Evolutionary conservation across 192 early-diverging fungal species (phyloP), one percentile per base, ranked within the genome.

Genomic region (Jimgerdemannia flammicorona): DNA sequence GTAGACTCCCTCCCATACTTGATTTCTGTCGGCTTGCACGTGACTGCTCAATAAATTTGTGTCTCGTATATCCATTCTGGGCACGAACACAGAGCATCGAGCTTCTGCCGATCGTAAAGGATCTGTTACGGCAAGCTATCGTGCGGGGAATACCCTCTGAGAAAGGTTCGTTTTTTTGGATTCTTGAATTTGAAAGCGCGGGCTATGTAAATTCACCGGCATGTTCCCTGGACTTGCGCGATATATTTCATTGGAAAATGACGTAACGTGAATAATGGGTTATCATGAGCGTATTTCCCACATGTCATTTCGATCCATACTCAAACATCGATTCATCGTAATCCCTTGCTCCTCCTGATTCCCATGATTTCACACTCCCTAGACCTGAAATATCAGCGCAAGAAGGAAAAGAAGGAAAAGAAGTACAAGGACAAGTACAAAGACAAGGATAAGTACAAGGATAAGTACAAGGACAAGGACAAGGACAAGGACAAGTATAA

Each of bases 61-160:
- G 19, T 40, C 17, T 18, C 39, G 8, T 63, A 40, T 39, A 29
- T 10, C 64, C 44, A 69, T 18, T n/a, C 40, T 4, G 43, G n/a
- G 29, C 11, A 11, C 59, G 64, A 49, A 40, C 42, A 67, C 10
- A 87, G 85, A 78, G 70, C 44, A 84, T 87, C 42, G 73, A 75
- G 39, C 44, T 87, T 11, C 70, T 87, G 29, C 86, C 86, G 3
- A 63, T 87, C 44, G 86, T 87, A 0, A 87, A 84, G 71, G 86
- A 87, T 64, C 75, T 87, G 4, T 77, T 87, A 64, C 82, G 80
- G 59, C 70, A 77, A 0, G 79, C 86, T 17, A 72, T 87, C n/a
- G 74, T 80, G 70, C 80, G 80, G 44, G 74, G 72, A 20, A 64
- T 76, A 18, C 79, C 75, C 75, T 78, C 44, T 19, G 67, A 75